Evolutionary conservation across 2,329 filamentous ascomycete genomes (phyloP).

Genomic region (Penicillium sp.): DNA sequence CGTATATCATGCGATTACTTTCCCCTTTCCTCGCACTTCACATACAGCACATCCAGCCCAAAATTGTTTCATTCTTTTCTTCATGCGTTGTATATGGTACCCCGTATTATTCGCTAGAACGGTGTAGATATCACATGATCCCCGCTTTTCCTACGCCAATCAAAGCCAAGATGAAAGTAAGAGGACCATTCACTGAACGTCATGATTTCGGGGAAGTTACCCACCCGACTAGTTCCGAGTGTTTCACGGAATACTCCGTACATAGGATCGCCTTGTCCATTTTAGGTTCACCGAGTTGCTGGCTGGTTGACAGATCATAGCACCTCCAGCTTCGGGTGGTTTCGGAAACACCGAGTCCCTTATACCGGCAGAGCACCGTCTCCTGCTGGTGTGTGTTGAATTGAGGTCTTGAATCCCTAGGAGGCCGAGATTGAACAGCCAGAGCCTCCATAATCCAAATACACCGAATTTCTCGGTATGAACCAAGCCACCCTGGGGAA

Average conservation of each 20-base stretch:
- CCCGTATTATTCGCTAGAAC: neutral
- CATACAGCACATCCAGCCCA: neutral
- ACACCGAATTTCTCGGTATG: too few species aligned
- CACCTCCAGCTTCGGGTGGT: conserved; percentile 22
- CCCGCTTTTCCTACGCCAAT: conserved; percentile 16
- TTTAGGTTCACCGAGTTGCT: conserved; percentile 34
- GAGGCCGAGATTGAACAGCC: too few species aligned
- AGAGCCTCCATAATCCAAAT: too few species aligned
- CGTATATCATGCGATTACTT: too few species aligned
- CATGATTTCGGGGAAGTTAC: neutral
- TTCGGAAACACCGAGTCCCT: conserved; percentile 10
- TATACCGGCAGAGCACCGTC: conserved; percentile 9
- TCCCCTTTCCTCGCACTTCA: too few species aligned
- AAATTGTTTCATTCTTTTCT: neutral
- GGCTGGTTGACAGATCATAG: neutral
- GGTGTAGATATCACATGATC: conserved; percentile 28
- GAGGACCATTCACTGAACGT: neutral
- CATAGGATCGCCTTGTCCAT: conserved; percentile 26
- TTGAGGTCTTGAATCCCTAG: neutral
- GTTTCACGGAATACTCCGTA: neutral
- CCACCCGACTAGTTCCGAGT: conserved; percentile 28
- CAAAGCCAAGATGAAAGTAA: conserved; percentile 9
- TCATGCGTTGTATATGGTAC: too few species aligned
- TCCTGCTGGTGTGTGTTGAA: neutral
- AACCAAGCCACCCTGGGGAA: too few species aligned